Percentiles rank a stretch among this genome's conserved stretches.
These are phyloP conservation scores for Mortierella antarctica DNA, from an alignment of 192 early-diverging fungal species.

Conservation along the genomic window DNA sequence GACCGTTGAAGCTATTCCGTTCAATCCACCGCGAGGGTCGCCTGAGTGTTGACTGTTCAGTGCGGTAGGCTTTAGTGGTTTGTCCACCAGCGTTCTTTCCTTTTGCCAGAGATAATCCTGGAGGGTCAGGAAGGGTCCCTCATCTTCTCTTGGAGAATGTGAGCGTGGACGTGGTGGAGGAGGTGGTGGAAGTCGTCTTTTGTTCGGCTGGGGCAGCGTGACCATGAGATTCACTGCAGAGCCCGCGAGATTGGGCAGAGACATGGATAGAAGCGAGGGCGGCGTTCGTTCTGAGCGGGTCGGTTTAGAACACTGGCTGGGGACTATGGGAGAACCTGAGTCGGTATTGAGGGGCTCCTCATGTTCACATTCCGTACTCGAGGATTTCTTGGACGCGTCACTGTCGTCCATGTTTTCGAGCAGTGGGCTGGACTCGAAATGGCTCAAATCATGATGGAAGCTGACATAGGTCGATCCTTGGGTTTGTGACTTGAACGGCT, in stretches of 20 bases:
- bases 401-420: neutral
- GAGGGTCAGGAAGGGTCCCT: neutral
- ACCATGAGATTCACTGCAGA: neutral
- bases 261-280: neutral
- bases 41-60: neutral
- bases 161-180: neutral
- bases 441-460: constrained; percentile 17
- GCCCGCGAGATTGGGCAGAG: neutral
- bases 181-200: neutral
- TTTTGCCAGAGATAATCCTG: neutral
- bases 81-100: no score
- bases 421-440: neutral
- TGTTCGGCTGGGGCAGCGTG: neutral
- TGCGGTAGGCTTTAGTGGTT: no score
- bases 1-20: neutral
- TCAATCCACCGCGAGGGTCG: neutral
- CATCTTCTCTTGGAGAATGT: neutral
- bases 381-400: neutral
- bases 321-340: neutral
- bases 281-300: no score
- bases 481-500: neutral
- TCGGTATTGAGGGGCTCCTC: no score
- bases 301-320: neutral
- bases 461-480: constrained; percentile 2
- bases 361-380: neutral